Evolutionary conservation across 768 basidiomycete genomes (phyloP).

Genomic region (Russula lepida): DNA sequence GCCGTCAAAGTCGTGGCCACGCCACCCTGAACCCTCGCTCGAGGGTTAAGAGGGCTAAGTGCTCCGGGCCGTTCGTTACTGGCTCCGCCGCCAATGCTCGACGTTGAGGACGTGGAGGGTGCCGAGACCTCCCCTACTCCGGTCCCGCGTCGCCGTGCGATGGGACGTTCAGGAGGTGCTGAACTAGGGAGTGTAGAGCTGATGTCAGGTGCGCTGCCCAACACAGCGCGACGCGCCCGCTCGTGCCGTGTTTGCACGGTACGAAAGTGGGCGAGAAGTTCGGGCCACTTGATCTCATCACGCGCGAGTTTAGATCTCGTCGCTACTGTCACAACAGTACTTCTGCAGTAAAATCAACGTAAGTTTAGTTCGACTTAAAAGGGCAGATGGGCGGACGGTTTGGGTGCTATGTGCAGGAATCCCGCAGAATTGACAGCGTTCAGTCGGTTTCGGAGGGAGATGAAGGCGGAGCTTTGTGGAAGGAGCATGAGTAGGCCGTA

Average conservation of each 20-base stretch:
- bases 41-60: slow-evolving; percentile 20
- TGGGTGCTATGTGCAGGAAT: slow-evolving; percentile 84
- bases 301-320: slow-evolving; percentile 69
- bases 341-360: slow-evolving; percentile 4
- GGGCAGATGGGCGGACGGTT: slow-evolving; percentile 46
- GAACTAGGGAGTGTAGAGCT: slow-evolving; percentile 39
- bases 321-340: slow-evolving; percentile 29
- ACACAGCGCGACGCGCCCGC: slow-evolving; percentile 72
- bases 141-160: slow-evolving; percentile 54
- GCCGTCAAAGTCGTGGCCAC: slow-evolving; percentile 18
- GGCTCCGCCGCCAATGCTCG: not conserved
- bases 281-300: slow-evolving; percentile 97
- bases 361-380: not conserved
- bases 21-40: slow-evolving; percentile 21
- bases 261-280: slow-evolving; percentile 87
- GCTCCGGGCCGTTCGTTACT: slow-evolving; percentile 13
- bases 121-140: slow-evolving; percentile 34
- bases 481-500: slow-evolving; percentile 96
- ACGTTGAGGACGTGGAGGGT: not conserved
- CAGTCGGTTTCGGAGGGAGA: slow-evolving; percentile 86
- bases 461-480: slow-evolving; percentile 94
- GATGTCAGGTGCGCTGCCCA: slow-evolving; percentile 46
- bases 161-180: slow-evolving; percentile 32
- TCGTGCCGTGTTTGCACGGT: slow-evolving; percentile 85
- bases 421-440: slow-evolving; percentile 94